Conservation (phyloP, 2,329 filamentous ascomycete genomes). For the Colletotrichum lindemuthianum region DNA sequence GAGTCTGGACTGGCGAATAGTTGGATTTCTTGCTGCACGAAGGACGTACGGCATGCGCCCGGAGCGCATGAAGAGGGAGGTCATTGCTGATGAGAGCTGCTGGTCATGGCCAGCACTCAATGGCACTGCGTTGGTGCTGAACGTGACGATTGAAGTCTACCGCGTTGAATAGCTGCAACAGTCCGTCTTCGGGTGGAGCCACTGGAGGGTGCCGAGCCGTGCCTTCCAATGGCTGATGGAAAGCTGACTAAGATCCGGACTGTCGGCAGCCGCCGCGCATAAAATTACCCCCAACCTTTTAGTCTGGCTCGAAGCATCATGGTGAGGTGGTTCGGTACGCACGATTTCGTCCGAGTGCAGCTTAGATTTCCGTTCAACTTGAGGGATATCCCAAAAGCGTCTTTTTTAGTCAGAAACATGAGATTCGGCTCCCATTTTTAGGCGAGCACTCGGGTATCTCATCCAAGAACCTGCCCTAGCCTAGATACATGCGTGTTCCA, state of each 20-base stretch:
- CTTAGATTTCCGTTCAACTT: neutral
- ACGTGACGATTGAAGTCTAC: slow-evolving; percentile 9
- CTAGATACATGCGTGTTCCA: slow-evolving; percentile 17
- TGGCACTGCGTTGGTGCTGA: slow-evolving; percentile 39
- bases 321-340: no score
- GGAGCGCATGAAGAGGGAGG: slow-evolving; percentile 42
- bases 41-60: slow-evolving; percentile 40
- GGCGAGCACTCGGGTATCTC: slow-evolving; percentile 33
- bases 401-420: slow-evolving; percentile 17
- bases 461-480: slow-evolving; percentile 26
- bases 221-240: no score
- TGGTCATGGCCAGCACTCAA: slow-evolving; percentile 46
- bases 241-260: no score
- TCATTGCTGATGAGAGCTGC: slow-evolving; percentile 43
- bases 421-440: slow-evolving; percentile 7
- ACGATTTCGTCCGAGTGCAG: no score
- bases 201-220: no score
- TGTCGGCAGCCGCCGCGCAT: no score
- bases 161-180: neutral
- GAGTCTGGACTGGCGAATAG: slow-evolving; percentile 38
- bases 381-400: neutral
- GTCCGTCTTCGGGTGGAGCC: no score
- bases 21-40: slow-evolving; percentile 34
- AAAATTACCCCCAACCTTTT: no score
- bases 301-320: no score